Conservation (phyloP, 345 rosid genomes). For the Balakata baccata region DNA sequence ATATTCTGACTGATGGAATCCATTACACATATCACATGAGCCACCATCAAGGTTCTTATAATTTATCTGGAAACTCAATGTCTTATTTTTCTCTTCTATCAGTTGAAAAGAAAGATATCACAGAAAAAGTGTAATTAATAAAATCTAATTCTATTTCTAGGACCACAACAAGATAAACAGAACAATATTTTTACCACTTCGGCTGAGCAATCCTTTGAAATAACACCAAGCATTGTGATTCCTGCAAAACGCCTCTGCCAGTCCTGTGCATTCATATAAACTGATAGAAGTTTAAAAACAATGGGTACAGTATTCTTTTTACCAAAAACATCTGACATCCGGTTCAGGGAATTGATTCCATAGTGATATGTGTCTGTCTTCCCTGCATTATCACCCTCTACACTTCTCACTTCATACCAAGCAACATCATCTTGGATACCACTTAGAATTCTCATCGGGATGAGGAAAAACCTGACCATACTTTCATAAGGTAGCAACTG, state of each 20-base stretch:
- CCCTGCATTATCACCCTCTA: constrained; percentile 9
- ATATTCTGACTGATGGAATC: too few species aligned
- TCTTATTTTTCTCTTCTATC: background rate
- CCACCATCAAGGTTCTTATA: background rate
- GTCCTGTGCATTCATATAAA: constrained; percentile 1
- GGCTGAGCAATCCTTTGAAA: constrained; percentile 17
- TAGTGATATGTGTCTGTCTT: background rate
- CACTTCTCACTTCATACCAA: constrained; percentile 5
- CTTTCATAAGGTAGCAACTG: background rate
- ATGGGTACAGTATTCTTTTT: constrained; percentile 2
- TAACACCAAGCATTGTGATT: constrained; percentile 12
- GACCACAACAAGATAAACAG: background rate
- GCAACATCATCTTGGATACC: constrained; percentile 1
- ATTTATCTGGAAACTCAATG: background rate
- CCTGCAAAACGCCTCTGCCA: constrained; percentile 20
- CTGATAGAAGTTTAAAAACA: constrained; percentile 9
- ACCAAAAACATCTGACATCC: constrained; percentile 9
- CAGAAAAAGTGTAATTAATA: background rate
- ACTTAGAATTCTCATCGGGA: constrained; percentile 11
- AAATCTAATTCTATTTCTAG: background rate
- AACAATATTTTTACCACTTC: constrained; percentile 11
- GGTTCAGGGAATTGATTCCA: constrained; percentile 12
- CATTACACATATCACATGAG: background rate
- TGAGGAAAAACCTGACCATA: background rate
- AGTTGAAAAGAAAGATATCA: background rate